phyloP scores from a whole-genome alignment of 1,139 yeast genomes.

The Geotrichum bryndzae region DNA sequence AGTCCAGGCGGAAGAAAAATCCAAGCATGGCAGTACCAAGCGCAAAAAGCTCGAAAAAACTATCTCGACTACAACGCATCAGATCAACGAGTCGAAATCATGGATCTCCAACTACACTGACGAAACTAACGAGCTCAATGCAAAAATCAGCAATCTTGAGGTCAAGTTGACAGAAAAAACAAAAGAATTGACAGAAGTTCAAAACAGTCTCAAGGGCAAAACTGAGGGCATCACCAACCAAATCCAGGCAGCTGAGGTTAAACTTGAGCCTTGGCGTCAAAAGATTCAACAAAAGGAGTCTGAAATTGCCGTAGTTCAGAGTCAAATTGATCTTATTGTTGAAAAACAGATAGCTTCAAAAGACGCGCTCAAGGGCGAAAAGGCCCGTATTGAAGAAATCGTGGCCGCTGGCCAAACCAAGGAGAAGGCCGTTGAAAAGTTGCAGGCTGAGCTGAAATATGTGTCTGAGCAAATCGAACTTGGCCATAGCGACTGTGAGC shows the following conservation, averaged over 20 bases:
- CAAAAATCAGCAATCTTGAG: conserved; percentile 43
- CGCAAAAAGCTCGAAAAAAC: conserved; percentile 56
- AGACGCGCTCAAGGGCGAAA: conserved; percentile 45
- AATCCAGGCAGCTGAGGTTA: conserved; percentile 56
- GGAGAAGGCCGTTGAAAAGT: conserved; percentile 40
- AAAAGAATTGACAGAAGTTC: conserved; percentile 52
- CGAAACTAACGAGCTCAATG: conserved; percentile 35
- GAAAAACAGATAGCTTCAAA: conserved; percentile 45
- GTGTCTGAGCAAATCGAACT: conserved; percentile 48
- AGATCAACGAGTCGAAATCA: conserved; percentile 41
- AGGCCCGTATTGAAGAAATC: conserved; percentile 44
- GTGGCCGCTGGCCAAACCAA: conserved; percentile 51
- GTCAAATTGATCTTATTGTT: conserved; percentile 58
- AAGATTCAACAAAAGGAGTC: conserved; percentile 61
- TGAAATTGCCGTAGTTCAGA: conserved; percentile 56
- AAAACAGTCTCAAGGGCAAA: conserved; percentile 63
- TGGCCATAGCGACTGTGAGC: conserved; percentile 54
- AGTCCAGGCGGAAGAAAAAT: conserved; percentile 69
- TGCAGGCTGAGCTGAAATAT: conserved; percentile 44
- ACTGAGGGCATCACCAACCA: conserved; percentile 62
- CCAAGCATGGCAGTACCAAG: conserved; percentile 55
- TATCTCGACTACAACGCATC: conserved; percentile 36
- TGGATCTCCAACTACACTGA: conserved; percentile 45
- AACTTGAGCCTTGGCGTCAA: conserved; percentile 80
- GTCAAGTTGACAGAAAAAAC: conserved; percentile 49